A percentile compares a stretch with the other conserved stretches of the same genome.
Conservation (phyloP, 148 eudicot species). For the Mesembryanthemum crystallinum region DNA sequence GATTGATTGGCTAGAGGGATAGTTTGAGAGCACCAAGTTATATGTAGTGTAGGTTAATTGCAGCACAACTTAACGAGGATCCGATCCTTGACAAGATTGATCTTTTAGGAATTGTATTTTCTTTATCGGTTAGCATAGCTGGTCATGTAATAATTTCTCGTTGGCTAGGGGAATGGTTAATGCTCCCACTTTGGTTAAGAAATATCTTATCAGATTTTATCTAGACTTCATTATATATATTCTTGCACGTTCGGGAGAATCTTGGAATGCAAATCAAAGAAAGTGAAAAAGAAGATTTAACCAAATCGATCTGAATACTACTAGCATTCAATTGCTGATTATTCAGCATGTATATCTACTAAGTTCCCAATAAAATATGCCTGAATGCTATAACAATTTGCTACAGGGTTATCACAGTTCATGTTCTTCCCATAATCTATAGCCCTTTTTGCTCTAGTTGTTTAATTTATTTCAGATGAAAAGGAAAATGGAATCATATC, state of each 20-base stretch:
- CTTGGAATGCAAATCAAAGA: slow-evolving; percentile 13
- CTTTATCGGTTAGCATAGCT: too few species aligned
- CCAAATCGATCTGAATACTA: background rate
- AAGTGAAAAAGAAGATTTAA: slow-evolving; percentile 9
- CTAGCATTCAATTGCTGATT: background rate
- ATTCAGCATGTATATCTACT: slow-evolving; percentile 8
- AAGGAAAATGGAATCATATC: slow-evolving; percentile 16
- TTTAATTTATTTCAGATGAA: background rate
- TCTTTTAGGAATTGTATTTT: too few species aligned
- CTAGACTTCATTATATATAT: slow-evolving; percentile 17
- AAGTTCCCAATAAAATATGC: background rate
- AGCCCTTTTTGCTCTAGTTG: background rate
- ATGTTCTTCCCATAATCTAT: background rate
- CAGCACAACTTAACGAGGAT: too few species aligned
- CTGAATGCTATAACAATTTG: slow-evolving; percentile 11
- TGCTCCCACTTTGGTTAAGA: background rate
- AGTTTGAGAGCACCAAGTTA: too few species aligned
- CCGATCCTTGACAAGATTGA: too few species aligned
- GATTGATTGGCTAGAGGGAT: slow-evolving; percentile 3
- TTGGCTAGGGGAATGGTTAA: background rate
- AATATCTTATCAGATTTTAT: background rate
- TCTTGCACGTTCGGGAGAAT: slow-evolving; percentile 18
- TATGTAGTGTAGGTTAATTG: too few species aligned
- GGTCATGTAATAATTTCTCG: too few species aligned
- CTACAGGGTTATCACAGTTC: background rate